phyloP scores from a whole-genome alignment of 139 green algal species.

The Diplosphaera chodatii region DNA sequence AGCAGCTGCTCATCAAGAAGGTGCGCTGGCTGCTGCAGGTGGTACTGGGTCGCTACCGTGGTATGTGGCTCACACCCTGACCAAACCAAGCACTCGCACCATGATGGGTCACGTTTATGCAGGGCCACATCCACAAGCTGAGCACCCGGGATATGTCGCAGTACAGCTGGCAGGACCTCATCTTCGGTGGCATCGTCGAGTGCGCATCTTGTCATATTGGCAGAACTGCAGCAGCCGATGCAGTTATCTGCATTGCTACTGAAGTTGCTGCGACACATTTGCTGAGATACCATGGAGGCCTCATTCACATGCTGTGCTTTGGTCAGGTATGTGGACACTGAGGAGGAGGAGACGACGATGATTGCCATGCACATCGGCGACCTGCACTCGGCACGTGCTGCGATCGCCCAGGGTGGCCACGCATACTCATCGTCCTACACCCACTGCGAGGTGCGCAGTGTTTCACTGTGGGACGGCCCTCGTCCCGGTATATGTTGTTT shows the following conservation, averaged over 20 bases:
- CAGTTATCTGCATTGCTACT: no score
- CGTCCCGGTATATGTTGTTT: no score
- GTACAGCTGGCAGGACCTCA: constrained; percentile 52
- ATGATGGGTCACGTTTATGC: no score
- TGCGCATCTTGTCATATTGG: constrained; percentile 43
- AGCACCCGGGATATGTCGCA: constrained; percentile 27
- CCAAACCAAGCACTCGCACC: no score
- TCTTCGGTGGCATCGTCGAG: constrained; percentile 65
- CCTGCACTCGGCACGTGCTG: constrained; percentile 43
- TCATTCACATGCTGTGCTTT: not conserved
- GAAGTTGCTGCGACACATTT: not conserved
- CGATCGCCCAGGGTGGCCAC: not conserved
- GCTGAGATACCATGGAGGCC: no score
- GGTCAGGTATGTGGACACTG: constrained; percentile 59
- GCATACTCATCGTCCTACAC: constrained; percentile 83
- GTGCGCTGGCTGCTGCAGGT: no score
- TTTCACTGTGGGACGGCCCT: no score
- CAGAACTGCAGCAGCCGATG: no score
- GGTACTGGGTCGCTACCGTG: no score
- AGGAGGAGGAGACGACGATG: constrained; percentile 98
- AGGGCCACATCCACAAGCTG: constrained; percentile 57
- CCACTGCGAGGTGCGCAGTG: constrained; percentile 79
- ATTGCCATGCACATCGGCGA: constrained; percentile 93
- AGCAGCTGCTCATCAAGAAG: constrained; percentile 81
- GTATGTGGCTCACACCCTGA: no score